Percentiles rank a stretch among this genome's conserved stretches.
phyloP scores from a whole-genome alignment of 164 flowering plant species.

The Protea cynaroides region DNA sequence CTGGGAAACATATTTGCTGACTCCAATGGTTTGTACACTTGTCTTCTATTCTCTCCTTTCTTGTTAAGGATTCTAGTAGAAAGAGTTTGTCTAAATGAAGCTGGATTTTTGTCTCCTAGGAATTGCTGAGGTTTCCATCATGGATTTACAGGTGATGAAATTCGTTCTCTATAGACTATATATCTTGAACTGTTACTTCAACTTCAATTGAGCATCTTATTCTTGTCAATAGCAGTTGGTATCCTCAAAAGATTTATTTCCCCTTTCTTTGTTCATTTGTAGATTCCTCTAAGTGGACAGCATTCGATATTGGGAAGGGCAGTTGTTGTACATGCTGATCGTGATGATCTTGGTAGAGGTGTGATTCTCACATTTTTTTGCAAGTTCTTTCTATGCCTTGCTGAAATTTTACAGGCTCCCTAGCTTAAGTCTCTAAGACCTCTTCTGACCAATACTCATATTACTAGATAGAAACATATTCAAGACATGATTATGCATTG shows the following conservation, averaged over 20 bases:
- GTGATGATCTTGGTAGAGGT: conserved; percentile 94
- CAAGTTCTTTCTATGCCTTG: background rate
- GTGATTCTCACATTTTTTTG: background rate
- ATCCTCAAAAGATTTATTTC: background rate
- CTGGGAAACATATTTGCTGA: conserved; percentile 84
- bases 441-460: too few species aligned
- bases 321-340: conserved; percentile 92
- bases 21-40: conserved; percentile 43
- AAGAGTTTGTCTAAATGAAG: background rate
- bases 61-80: background rate
- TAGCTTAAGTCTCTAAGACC: too few species aligned
- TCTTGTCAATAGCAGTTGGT: background rate
- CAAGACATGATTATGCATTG: too few species aligned
- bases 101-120: conserved; percentile 34
- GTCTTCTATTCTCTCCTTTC: background rate
- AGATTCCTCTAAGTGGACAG: conserved; percentile 75
- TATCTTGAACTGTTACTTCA: background rate
- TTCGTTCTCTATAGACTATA: background rate
- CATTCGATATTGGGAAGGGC: conserved; percentile 90
- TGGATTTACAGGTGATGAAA: conserved; percentile 48
- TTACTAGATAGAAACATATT: too few species aligned
- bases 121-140: conserved; percentile 65
- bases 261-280: conserved; percentile 6
- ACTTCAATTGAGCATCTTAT: background rate
- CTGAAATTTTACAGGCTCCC: too few species aligned